These are phyloP conservation scores for Leishmania braziliensis DNA, from an alignment of 208 protist genomes.

Conservation along the genomic window DNA sequence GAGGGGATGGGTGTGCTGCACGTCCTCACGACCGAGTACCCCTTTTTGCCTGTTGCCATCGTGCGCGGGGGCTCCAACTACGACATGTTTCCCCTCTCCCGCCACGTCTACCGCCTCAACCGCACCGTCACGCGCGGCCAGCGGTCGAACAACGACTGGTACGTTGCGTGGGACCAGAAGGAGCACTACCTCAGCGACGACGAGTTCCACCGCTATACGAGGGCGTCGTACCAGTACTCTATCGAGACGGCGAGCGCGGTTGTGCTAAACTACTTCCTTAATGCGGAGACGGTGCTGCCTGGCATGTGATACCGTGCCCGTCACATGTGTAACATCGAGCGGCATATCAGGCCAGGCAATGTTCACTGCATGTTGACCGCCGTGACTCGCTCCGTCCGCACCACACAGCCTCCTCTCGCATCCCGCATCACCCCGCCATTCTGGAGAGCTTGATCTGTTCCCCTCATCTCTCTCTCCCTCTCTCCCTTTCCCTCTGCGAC, in stretches of 20 bases:
- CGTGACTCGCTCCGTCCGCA: not conserved
- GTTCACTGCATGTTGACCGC: not conserved
- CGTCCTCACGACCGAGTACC: constrained; percentile 42
- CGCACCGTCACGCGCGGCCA: not conserved
- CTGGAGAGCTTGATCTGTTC: too few relatives aligned
- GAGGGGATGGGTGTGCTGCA: constrained; percentile 60
- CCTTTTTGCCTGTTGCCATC: constrained; percentile 50
- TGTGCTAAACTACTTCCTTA: constrained; percentile 63
- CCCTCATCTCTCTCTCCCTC: not conserved
- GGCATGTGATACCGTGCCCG: constrained; percentile 6
- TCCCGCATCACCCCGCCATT: not conserved
- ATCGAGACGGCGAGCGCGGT: constrained; percentile 54
- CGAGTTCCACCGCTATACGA: constrained; percentile 38
- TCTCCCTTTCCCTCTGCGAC: too few relatives aligned
- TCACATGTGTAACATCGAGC: not conserved
- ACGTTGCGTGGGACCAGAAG: constrained; percentile 60
- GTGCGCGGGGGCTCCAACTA: constrained; percentile 60
- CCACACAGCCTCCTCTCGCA: not conserved
- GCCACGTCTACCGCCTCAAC: constrained; percentile 28
- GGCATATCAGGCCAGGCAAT: not conserved
- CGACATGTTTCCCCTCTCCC: constrained; percentile 53
- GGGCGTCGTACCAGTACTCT: constrained; percentile 56
- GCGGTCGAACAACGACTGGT: constrained; percentile 13
- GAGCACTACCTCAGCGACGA: constrained; percentile 40
- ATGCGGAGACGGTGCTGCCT: constrained; percentile 31